These are phyloP conservation scores for Colletotrichum camelliae DNA, from an alignment of 2,329 filamentous ascomycete species.

Conservation along the genomic window DNA sequence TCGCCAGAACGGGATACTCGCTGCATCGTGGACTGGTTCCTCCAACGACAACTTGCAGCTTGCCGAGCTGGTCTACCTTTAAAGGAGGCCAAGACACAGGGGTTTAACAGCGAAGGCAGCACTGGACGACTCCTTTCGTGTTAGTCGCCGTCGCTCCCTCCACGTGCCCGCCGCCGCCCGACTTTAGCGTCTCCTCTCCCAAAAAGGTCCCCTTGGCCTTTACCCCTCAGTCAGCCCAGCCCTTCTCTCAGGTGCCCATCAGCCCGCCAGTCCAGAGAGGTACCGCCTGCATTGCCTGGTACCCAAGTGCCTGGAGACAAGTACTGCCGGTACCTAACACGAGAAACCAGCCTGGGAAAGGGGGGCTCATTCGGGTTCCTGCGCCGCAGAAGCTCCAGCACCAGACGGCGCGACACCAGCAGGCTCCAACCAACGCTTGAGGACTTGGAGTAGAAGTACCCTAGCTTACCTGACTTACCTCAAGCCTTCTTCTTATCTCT, in stretches of 20 bases:
- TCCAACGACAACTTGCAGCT: neutral
- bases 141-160: neutral
- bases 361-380: neutral
- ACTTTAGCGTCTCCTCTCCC: neutral
- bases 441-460: neutral
- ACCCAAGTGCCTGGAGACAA: neutral
- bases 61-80: neutral
- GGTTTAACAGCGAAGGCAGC: neutral
- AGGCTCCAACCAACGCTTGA: neutral
- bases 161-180: conserved; percentile 11
- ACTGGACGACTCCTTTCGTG: neutral
- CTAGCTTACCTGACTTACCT: neutral
- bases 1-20: neutral
- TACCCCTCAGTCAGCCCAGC: neutral
- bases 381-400: neutral
- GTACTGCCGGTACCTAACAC: neutral
- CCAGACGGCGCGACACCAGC: neutral
- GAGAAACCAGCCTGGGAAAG: neutral
- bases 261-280: neutral
- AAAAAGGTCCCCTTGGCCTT: neutral
- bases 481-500: neutral
- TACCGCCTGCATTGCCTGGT: neutral
- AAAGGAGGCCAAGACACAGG: neutral
- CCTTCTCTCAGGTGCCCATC: neutral
- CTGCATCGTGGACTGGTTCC: neutral